These are phyloP conservation scores for Mortierella sp. DNA, from an alignment of 371 early-diverging fungal species.

Conservation along the genomic window DNA sequence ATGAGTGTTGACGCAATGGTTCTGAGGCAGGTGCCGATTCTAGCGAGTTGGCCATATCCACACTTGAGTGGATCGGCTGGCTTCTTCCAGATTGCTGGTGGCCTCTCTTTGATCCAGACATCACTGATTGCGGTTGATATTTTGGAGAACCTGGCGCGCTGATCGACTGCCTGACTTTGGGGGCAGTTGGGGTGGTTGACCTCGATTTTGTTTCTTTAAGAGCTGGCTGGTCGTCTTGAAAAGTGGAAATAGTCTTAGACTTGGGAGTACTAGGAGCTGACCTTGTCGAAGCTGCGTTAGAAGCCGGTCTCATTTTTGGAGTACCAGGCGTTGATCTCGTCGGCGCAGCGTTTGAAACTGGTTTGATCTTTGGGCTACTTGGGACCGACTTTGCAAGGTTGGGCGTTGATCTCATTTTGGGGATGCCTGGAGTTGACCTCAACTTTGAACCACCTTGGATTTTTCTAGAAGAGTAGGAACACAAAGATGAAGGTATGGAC, in stretches of 20 bases:
- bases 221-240: background rate
- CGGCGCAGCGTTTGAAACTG: background rate
- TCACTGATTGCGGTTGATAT: background rate
- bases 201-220: background rate
- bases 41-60: background rate
- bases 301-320: background rate
- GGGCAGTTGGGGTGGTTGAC: background rate
- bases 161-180: background rate
- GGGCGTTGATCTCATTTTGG: background rate
- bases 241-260: background rate
- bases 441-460: background rate
- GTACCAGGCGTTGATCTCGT: background rate
- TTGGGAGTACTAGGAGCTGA: background rate
- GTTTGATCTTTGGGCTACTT: background rate
- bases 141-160: conserved; percentile 13
- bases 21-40: background rate
- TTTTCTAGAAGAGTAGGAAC: background rate
- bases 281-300: background rate
- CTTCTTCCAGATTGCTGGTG: background rate
- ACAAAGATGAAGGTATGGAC: background rate
- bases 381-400: background rate
- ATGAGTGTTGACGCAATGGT: conserved; percentile 14
- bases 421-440: background rate
- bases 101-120: background rate
- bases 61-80: background rate